Evolutionary conservation across 495 filamentous ascomycete species (phyloP), one percentile per base, ranked within the genome.

Genomic region (Pseudotulostoma volvatum): DNA sequence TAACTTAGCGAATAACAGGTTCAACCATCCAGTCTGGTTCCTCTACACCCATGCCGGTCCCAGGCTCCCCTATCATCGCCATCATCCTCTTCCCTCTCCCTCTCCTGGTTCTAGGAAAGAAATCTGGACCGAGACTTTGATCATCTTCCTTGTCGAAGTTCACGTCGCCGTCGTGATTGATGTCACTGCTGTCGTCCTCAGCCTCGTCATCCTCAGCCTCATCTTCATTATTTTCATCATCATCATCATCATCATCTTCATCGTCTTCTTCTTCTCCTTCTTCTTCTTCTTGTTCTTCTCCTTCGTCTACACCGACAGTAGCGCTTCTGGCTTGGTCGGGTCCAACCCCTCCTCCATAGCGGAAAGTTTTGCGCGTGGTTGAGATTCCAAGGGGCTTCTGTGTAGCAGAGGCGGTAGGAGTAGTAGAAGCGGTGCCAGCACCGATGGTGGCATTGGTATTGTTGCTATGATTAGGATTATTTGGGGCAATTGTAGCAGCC

Each of bases 1-100:
- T n/a, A n/a, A 18, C 30, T 50, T 37, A 76, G 33, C 71, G 59
- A 44, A 76, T 62, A 20, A 73, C 64, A 18, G 69, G 65, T 41
- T 74, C 71, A 4, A 63, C 69, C 69, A 74, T 74, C 72, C 70
- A 74, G 47, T 72, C 69, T 36, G 68, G 66, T 46, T 72, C 68
- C 28, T 66, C 58, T 31, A 73, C 33, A 17, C 54, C 54, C 37
- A 53, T 49, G n/a, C n/a, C n/a, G n/a, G n/a, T n/a, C n/a, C 16
- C 56, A 37, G 31, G 50, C 54, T 8, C 45, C 46, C 5, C 44
- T 39, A 33, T 57, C 53, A 25, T 38, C 45, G 33, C 52, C 50
- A 25, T 49, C 53, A 41, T 44, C 50, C 0, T 35, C 47, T n/a
- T n/a, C n/a, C n/a, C n/a, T 31, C 31, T 25, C 11, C n/a, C 20